Percentiles rank a stretch among this genome's conserved stretches.
Evolutionary conservation across 768 basidiomycete species (phyloP).

Genomic region (Pleurotus tuoliensis): DNA sequence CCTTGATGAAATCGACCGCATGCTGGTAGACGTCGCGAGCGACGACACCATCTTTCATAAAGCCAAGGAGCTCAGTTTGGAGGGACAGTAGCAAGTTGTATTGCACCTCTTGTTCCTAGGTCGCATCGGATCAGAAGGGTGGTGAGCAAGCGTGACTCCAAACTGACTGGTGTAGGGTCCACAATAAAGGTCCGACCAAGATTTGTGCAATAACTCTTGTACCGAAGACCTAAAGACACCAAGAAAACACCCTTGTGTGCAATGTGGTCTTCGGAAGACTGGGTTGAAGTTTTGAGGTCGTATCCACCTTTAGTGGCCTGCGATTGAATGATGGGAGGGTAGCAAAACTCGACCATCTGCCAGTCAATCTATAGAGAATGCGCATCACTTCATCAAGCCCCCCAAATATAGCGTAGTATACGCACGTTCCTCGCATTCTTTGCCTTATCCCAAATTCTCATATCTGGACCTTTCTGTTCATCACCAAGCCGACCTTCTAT

Average conservation of each 20-base stretch:
- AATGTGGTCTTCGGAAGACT: conserved; percentile 80
- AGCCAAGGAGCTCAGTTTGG: conserved; percentile 69
- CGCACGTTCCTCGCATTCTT: conserved; percentile 72
- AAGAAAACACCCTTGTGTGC: conserved; percentile 87
- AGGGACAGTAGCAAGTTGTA: conserved; percentile 76
- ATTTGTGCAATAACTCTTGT: conserved; percentile 91
- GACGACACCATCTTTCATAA: conserved; percentile 75
- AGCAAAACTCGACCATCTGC: conserved; percentile 88
- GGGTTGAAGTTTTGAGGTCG: conserved; percentile 83
- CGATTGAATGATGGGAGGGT: conserved; percentile 94
- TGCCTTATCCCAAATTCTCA: conserved; percentile 86
- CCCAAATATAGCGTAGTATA: conserved; percentile 11
- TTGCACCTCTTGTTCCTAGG: conserved; percentile 86
- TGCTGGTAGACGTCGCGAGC: conserved; percentile 82
- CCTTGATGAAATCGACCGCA: conserved; percentile 63
- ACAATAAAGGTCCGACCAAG: conserved; percentile 94
- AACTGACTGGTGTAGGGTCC: conserved; percentile 77
- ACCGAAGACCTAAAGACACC: conserved; percentile 83
- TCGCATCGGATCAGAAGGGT: not conserved
- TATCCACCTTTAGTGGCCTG: conserved; percentile 80
- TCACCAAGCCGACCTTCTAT: conserved; percentile 88
- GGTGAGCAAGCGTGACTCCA: not conserved
- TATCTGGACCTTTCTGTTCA: conserved; percentile 86
- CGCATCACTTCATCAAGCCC: conserved; percentile 4
- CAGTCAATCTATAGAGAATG: conserved; percentile 68